Conservation (phyloP, 2,329 filamentous ascomycete genomes). For the Microascus cirrosus region DNA sequence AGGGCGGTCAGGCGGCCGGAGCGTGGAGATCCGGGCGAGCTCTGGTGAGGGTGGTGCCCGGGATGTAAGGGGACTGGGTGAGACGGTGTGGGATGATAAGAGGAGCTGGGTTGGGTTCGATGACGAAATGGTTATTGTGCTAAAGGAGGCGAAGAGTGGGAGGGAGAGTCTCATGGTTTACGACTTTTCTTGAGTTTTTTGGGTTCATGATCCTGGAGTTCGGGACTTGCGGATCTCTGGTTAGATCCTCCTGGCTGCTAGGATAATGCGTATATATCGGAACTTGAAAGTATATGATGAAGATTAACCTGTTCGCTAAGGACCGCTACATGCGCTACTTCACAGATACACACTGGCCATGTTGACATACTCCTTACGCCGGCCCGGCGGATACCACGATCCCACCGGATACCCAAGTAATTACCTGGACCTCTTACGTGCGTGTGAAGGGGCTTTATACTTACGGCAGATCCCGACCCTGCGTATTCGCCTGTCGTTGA, state of each 20-base stretch:
- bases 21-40: conserved; percentile 39
- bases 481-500: too few relatives aligned
- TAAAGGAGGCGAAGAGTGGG: conserved; percentile 59
- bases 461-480: too few relatives aligned
- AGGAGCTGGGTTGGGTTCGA: conserved; percentile 75
- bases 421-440: too few relatives aligned
- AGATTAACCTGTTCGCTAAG: too few relatives aligned
- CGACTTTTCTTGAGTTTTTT: conserved; percentile 59
- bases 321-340: too few relatives aligned
- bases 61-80: not conserved
- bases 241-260: not conserved
- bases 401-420: too few relatives aligned
- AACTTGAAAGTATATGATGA: too few relatives aligned
- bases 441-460: too few relatives aligned
- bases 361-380: too few relatives aligned
- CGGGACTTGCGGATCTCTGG: not conserved
- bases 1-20: conserved; percentile 43
- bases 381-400: too few relatives aligned
- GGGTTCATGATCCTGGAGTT: not conserved
- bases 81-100: conserved; percentile 29
- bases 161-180: conserved; percentile 71
- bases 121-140: conserved; percentile 80
- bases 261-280: not conserved
- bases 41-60: not conserved
- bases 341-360: too few relatives aligned